Base-by-base conservation (phyloP, 1,284 basidiomycete species). In the Entoloma clypeatum region DNA sequence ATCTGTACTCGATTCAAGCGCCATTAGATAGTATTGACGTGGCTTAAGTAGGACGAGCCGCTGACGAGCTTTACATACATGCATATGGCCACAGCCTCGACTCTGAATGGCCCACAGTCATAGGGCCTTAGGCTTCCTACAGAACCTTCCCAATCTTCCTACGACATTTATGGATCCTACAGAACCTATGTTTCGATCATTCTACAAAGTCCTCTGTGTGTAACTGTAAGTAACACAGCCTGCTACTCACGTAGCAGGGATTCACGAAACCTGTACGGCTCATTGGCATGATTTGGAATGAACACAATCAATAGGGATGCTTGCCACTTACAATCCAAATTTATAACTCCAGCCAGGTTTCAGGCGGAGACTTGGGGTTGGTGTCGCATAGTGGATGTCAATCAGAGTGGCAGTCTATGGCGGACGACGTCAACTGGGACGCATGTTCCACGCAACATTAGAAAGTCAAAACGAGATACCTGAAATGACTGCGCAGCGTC, bases 401-500 rank as follows among this genome's bases (percentile, higher is more conserved):
- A 76, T 69, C 6, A 76, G 62, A 1, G 71, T 70, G 2, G 71
- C 63, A 8, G 74, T 60, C 74, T 75, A 29, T 7, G 33, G 19
- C 13, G 17, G 13, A 28, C 11, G 17, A 14, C n/a, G 14, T 18
- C 7, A 25, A 17, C 28, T 38, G 7, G 21, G n/a, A n/a, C n/a
- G n/a, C n/a, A n/a, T n/a, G n/a, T n/a, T n/a, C n/a, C n/a, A 11
- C 7, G 10, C 3, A 9, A 1, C 27, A 6, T 33, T n/a, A 13
- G 9, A 23, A 4, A 18, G 4, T 14, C 5, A 11, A 7, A 26
- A 17, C 19, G 26, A 13, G 13, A 11, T 7, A 71, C 73, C 60
- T 76, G 74, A 44, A 76, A 74, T 3, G 71, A 65, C 29, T 64
- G 62, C 6, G 68, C 60, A 6, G 73, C 69, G 17, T 75, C 71